phyloP scores from a whole-genome alignment of 2,329 filamentous ascomycete species.

The Microascus cirrosus region DNA sequence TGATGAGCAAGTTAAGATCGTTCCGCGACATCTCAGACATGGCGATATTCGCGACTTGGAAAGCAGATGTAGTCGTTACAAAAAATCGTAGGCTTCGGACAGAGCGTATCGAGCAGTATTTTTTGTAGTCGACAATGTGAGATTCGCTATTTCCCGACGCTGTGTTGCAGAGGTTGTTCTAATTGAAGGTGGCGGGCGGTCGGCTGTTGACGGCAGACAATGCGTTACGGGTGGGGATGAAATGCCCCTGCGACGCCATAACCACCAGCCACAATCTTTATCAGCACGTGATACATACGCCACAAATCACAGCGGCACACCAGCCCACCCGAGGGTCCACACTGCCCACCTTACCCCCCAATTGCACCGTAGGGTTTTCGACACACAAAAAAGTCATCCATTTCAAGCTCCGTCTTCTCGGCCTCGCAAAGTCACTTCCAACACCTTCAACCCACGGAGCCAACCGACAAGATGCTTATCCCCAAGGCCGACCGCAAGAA shows the following conservation, averaged over 20 bases:
- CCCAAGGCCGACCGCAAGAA: slow-evolving; percentile 99
- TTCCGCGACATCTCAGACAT: slow-evolving; percentile 36
- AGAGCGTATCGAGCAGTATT: no score
- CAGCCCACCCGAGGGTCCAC: neutral
- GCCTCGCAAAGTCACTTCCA: slow-evolving; percentile 10
- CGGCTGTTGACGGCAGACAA: neutral
- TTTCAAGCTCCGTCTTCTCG: slow-evolving; percentile 23
- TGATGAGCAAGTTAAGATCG: slow-evolving; percentile 71
- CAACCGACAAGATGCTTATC: slow-evolving; percentile 77
- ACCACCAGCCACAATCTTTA: neutral
- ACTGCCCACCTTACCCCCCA: slow-evolving; percentile 1
- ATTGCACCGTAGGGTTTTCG: slow-evolving; percentile 26
- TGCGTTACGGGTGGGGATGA: neutral
- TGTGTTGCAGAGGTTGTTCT: neutral
- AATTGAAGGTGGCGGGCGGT: neutral
- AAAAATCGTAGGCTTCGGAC: neutral
- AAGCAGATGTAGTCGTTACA: neutral
- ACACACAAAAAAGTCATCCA: slow-evolving; percentile 31
- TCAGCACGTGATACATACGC: neutral
- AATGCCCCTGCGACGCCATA: neutral
- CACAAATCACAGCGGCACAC: neutral
- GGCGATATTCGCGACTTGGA: neutral
- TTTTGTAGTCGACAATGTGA: no score
- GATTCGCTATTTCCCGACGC: no score
- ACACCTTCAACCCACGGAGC: slow-evolving; percentile 10